Evolutionary conservation across 805 yeast genomes (phyloP).

Genomic region (Pichia nakasei): DNA sequence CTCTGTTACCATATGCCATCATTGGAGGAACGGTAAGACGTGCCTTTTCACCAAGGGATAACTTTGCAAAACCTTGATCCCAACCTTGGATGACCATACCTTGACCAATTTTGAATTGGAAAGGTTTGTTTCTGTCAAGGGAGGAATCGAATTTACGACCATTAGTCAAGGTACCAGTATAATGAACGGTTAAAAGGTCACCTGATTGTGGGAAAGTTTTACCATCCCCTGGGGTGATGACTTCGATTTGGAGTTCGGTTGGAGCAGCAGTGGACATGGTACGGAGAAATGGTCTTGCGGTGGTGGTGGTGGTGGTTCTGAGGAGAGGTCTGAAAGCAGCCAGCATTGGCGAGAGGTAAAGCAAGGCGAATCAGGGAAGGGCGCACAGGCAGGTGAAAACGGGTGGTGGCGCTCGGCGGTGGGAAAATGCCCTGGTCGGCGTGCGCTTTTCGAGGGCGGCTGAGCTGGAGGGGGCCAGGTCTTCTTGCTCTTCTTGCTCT

Average conservation of each 20-base stretch:
- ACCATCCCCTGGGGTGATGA: slow-evolving; percentile 58
- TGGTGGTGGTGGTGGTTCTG: background rate
- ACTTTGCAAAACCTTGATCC: slow-evolving; percentile 91
- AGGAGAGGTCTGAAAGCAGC: too few relatives aligned
- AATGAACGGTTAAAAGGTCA: slow-evolving; percentile 87
- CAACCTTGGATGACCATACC: slow-evolving; percentile 96
- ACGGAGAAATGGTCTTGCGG: background rate
- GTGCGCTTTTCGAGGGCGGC: too few relatives aligned
- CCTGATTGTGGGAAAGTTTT: slow-evolving; percentile 79
- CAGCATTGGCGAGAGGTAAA: background rate
- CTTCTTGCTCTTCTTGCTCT: too few relatives aligned
- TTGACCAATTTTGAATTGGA: slow-evolving; percentile 89
- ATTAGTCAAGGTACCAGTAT: slow-evolving; percentile 89
- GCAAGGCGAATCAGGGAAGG: background rate
- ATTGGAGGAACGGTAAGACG: slow-evolving; percentile 86
- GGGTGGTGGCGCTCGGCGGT: too few relatives aligned
- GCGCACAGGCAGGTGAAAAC: background rate
- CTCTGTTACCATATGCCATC: slow-evolving; percentile 90
- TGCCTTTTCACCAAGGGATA: slow-evolving; percentile 90
- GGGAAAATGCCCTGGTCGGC: too few relatives aligned
- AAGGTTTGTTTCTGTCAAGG: slow-evolving; percentile 89
- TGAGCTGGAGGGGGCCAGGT: too few relatives aligned
- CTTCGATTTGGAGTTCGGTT: slow-evolving; percentile 27
- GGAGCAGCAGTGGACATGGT: slow-evolving; percentile 7
- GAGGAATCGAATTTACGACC: slow-evolving; percentile 97